Evolutionary conservation across 768 basidiomycete genomes (phyloP), one percentile per base, ranked within the genome.

Genomic region (Tephrocybe sp.): DNA sequence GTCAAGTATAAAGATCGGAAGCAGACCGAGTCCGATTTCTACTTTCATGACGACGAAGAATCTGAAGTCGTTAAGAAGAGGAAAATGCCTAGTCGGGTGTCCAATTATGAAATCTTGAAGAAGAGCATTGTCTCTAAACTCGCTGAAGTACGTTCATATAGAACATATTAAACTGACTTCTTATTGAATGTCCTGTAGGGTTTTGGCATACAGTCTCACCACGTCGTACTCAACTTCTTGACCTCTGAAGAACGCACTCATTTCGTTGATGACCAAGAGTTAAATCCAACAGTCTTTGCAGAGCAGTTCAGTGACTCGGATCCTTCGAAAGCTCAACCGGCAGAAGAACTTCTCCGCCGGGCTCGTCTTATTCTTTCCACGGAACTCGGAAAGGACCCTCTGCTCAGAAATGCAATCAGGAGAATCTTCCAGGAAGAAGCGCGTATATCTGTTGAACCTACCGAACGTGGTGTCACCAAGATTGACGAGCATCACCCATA

Each of bases 301-400:
- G 92, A 96, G 60, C 89, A 91, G 58, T 98, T 86, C 66, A 80
- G 77, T 12, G 88, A 89, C 57, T 78, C 84, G 1, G 84, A 88
- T 60, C 79, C 81, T 5, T 28, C 63, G 34, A 83, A 79, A 52
- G 75, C 79, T 1, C 76, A 77, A 57, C 60, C 79, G 9, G 70
- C 85, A 0, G 84, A 90, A 47, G 87, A 91, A 45, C 64, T 89
- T 22, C 77, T 93, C 38, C 76, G 76, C 39, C 81, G 81, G 27
- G 89, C 92, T 9, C 82, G 90, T 40, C 80, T 91, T 75, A 87
- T 98, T 48, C 70, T 98, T 39, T 80, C 87, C 5, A 92, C 89
- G 0, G 97, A 98, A 64, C 78, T 98, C 15, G 90, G 91, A 27
- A 95, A 90, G 63, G 96, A 99, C 64, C 96, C 96, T 11, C 70